Evolutionary conservation across 2,329 filamentous ascomycete genomes (phyloP).

Genomic region (Sodiomyces alkalinus): DNA sequence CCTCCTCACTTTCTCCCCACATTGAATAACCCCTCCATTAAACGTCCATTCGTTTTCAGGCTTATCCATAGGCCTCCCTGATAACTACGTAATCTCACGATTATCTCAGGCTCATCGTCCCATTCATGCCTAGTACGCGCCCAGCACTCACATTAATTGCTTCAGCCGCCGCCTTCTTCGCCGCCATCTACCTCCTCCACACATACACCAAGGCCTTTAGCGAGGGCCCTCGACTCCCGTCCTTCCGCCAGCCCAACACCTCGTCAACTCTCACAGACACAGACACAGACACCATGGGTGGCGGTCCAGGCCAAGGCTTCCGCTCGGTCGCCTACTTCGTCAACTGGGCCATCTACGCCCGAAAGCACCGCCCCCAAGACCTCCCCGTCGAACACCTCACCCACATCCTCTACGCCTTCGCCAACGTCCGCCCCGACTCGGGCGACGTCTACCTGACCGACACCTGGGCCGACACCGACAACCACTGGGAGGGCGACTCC

Average conservation of each 20-base stretch:
- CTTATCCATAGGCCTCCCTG: too few species aligned
- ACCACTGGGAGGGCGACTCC: slow-evolving; percentile 52
- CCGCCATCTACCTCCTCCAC: slow-evolving; percentile 8
- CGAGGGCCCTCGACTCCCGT: slow-evolving; percentile 1
- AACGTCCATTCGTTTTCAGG: too few species aligned
- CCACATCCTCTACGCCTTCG: slow-evolving; percentile 82
- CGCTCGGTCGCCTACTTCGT: slow-evolving; percentile 59
- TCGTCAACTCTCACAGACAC: neutral
- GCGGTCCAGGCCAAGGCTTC: slow-evolving; percentile 33
- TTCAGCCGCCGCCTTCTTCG: slow-evolving; percentile 9
- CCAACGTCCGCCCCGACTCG: slow-evolving; percentile 62
- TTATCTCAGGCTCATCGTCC: too few species aligned
- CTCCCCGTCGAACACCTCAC: slow-evolving; percentile 70
- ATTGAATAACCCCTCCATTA: too few species aligned
- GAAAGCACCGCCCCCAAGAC: slow-evolving; percentile 74
- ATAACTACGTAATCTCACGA: too few species aligned
- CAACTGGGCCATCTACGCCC: slow-evolving; percentile 74
- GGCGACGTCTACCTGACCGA: slow-evolving; percentile 63
- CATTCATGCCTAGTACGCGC: too few species aligned
- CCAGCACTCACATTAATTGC: slow-evolving; percentile 5
- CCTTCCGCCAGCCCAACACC: slow-evolving; percentile 1
- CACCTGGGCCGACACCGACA: slow-evolving; percentile 54
- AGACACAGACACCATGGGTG: slow-evolving; percentile 21
- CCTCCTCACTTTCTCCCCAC: too few species aligned
- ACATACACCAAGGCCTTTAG: slow-evolving; percentile 8